Percentiles rank a stretch among this genome's conserved stretches.
phyloP scores from a whole-genome alignment of 208 protist genomes.

The Wallacemonas rigidus region DNA sequence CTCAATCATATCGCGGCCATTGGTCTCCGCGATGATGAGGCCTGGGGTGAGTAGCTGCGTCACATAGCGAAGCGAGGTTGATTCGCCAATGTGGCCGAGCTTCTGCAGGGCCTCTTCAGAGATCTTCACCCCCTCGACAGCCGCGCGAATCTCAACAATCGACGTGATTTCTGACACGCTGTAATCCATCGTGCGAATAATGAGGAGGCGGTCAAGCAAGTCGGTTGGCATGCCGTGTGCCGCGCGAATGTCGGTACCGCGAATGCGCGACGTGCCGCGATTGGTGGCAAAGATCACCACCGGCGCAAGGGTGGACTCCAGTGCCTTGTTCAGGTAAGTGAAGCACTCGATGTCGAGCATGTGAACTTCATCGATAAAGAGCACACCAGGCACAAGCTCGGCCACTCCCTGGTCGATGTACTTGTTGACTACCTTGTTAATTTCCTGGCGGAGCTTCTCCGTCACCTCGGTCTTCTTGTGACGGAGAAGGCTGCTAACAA shows the following conservation, averaged over 20 bases:
- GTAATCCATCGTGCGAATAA: slow-evolving; percentile 98
- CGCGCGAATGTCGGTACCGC: slow-evolving; percentile 97
- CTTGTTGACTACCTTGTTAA: slow-evolving; percentile 99
- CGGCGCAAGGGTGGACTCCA: slow-evolving; percentile 99
- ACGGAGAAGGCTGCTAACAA: slow-evolving; percentile 98
- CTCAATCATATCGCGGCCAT: slow-evolving; percentile 91
- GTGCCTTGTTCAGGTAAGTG: slow-evolving; percentile 99
- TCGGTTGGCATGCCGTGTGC: slow-evolving; percentile 99
- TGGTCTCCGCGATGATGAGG: slow-evolving; percentile 94
- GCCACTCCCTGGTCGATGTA: slow-evolving; percentile 99
- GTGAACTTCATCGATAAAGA: slow-evolving; percentile 99
- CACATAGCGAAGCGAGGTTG: slow-evolving; percentile 96
- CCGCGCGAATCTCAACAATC: slow-evolving; percentile 95
- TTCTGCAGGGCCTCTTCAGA: slow-evolving; percentile 88
- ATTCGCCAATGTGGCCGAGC: slow-evolving; percentile 93
- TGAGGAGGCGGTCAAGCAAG: slow-evolving; percentile 99
- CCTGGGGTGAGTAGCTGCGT: slow-evolving; percentile 98
- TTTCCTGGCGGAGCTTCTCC: slow-evolving; percentile 99
- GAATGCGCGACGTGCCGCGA: slow-evolving; percentile 95
- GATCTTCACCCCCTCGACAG: slow-evolving; percentile 96
- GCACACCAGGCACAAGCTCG: slow-evolving; percentile 99
- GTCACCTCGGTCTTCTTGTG: slow-evolving; percentile 99
- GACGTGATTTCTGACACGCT: slow-evolving; percentile 94
- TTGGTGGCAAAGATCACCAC: slow-evolving; percentile 99
- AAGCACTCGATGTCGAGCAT: slow-evolving; percentile 99